These are phyloP conservation scores for Wickerhamomyces bovis DNA, from an alignment of 805 yeast genomes.

Conservation along the genomic window DNA sequence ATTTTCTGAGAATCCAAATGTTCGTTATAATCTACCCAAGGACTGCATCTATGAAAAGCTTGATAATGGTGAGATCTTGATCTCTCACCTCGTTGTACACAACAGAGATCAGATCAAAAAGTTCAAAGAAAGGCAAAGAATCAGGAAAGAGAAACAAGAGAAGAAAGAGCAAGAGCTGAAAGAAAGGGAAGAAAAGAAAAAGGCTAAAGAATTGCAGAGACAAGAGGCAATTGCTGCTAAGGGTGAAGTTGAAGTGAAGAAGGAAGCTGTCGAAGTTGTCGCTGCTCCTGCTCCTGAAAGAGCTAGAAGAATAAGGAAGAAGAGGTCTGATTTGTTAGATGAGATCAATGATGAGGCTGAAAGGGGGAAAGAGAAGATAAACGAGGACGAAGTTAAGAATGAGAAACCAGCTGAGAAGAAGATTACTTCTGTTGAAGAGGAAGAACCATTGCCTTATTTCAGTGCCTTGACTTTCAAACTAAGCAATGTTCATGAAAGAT, in stretches of 20 bases:
- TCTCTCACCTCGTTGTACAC: conserved; percentile 32
- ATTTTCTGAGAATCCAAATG: conserved; percentile 71
- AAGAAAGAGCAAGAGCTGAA: conserved; percentile 22
- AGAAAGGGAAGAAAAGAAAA: conserved; percentile 20
- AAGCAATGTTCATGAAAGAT: conserved; percentile 58
- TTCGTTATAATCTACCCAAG: conserved; percentile 70
- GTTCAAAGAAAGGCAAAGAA: conserved; percentile 15
- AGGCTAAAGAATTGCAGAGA: conserved; percentile 15
- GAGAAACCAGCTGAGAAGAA: conserved; percentile 20
- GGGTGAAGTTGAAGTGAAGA: conserved; percentile 12
- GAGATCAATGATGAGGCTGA: neutral
- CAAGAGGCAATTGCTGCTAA: conserved; percentile 4
- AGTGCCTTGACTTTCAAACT: conserved; percentile 66
- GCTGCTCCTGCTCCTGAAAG: conserved; percentile 32
- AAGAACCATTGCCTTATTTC: conserved; percentile 34
- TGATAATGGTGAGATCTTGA: conserved; percentile 28
- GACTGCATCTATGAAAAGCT: conserved; percentile 65
- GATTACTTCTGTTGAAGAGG: conserved; percentile 4
- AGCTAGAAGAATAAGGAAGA: conserved; percentile 7
- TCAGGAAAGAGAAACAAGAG: conserved; percentile 20
- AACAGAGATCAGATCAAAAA: conserved; percentile 22
- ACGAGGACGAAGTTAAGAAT: conserved; percentile 10
- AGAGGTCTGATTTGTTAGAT: conserved; percentile 1
- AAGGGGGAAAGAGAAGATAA: conserved; percentile 1
- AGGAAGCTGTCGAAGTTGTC: conserved; percentile 13